Evolutionary conservation across 179 eudicot genomes (phyloP), one percentile per base, ranked within the genome.

Genomic region (Spergularia azorica): DNA sequence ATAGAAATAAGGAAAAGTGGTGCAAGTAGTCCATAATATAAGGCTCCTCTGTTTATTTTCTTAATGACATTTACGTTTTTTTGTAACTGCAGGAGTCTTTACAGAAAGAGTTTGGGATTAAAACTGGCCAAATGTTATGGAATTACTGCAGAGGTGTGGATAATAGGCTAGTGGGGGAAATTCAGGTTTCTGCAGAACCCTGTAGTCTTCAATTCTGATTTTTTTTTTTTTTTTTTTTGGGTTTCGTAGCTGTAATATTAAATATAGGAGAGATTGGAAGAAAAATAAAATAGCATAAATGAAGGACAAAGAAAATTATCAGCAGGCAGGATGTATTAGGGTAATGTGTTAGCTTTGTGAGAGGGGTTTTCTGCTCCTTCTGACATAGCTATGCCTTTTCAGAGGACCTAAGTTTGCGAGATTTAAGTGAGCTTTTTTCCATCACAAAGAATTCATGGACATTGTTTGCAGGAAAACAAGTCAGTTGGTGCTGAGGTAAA

Each of bases 61-160:
- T n/a, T 14, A 62, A 21, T 26, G 52, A 61, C 52, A 6, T 51
- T 58, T 38, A 55, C 14, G 5, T 65, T 32, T 14, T 79, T 70
- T 82, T 75, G 65, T 39, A 51, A 83, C 61, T 81, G 70, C 83
- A 96, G 99, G 98, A 96, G 71, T 83, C 84, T 79, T 91, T 96
- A 79, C 96, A 85, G 79, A 94, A 87, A 83, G 93, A 93, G 62
- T 90, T 91, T 86, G 99, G 99, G 56, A 36, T 78, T 57, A 96
- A 90, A 87, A 94, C 98, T 78, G 97, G 99, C 76, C 97, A 94
- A 79, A 96, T 93, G 99, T 88, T 96, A 76, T 95, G 97, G 98
- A 95, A 87, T 71, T 90, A 85, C 79, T 83, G 93, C 79, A 88
- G 98, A 81, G 99, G 99, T 69, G 78, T 93, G 76, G 99, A 96